Base-by-base conservation (phyloP, 2,329 filamentous ascomycete species). In the Fonsecaea erecta region DNA sequence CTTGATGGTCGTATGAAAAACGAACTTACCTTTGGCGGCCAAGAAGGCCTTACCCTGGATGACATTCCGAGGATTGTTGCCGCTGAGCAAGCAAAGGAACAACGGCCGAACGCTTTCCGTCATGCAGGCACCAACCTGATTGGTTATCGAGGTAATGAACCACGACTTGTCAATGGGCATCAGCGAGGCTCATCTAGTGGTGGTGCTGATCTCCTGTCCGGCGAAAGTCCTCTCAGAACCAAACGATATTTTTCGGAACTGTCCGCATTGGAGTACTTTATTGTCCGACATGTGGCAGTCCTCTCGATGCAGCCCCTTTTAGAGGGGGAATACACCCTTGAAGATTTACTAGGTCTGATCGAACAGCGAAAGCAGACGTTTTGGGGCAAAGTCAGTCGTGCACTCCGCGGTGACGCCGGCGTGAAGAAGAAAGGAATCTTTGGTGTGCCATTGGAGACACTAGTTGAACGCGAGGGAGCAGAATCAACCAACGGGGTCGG, bases 401-500 rank as follows among this genome's bases (percentile, higher is more conserved):
- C 93, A 1, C 97, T 98, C 75, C 95, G 94, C 77, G 92, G 92
- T 71, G 91, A 95, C 72, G 74, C 76, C 52, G 80, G 81, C 62
- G 90, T 93, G 76, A 96, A 96, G 81, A 96, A 96, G 81, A 97
- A 96, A 82, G 94, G 92, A 46, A 89, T 96, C 26, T 99, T 99
- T 75, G 92, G 94, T 43, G 91, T 98, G 30, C 88, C 90, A 2
- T 81, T 99, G 24, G 95, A 99, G 69, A 82, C 90, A 40, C 89
- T 99, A 55, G 89, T 97, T 48, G 95, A 99, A 70, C 90, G 91
- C 69, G 94, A 97, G 73, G 94, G 94, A 51, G 94, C 95, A 46
- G 95, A 99, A 75, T 98, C 93, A n/a, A 98, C 93, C 0, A 93
- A 98, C 75, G 95, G 95, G 37, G 92, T 99, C 67, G 95, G 95